These are phyloP conservation scores for Aulographum hederae DNA, from an alignment of 2,329 filamentous ascomycete species.

Conservation along the genomic window DNA sequence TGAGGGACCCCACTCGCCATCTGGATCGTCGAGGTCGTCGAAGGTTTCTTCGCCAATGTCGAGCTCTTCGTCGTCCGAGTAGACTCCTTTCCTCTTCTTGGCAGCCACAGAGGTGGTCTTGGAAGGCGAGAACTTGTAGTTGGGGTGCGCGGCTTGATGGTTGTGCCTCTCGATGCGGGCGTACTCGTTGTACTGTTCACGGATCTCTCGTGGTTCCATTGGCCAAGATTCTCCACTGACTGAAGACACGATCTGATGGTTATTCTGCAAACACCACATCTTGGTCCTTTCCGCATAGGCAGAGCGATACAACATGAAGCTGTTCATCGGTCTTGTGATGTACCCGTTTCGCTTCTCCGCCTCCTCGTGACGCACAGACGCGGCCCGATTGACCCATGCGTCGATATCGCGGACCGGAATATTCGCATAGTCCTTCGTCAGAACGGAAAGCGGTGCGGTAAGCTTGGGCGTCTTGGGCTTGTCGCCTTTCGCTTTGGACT, in stretches of 20 bases:
- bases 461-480: conserved; percentile 35
- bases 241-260: conserved; percentile 81
- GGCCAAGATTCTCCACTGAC: conserved; percentile 80
- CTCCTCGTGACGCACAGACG: conserved; percentile 48
- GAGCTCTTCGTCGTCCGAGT: no score
- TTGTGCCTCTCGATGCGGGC: conserved; percentile 69
- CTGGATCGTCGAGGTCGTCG: conserved; percentile 21
- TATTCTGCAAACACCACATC: conserved; percentile 62
- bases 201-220: conserved; percentile 54
- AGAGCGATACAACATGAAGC: conserved; percentile 94
- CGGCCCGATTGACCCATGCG: conserved; percentile 55
- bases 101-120: conserved; percentile 39
- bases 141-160: conserved; percentile 69
- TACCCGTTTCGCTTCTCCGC: conserved; percentile 55
- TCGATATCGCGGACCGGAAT: conserved; percentile 62
- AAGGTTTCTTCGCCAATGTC: conserved; percentile 16
- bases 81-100: conserved; percentile 30
- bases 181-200: conserved; percentile 58
- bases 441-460: conserved; percentile 48
- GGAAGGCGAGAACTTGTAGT: conserved; percentile 85
- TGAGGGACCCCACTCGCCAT: conserved; percentile 16
- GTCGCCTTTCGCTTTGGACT: conserved; percentile 24
- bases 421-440: conserved; percentile 43
- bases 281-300: conserved; percentile 80
- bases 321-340: conserved; percentile 87